Conservation (phyloP, 495 filamentous ascomycete genomes). For the Tuber umbilicatum region DNA sequence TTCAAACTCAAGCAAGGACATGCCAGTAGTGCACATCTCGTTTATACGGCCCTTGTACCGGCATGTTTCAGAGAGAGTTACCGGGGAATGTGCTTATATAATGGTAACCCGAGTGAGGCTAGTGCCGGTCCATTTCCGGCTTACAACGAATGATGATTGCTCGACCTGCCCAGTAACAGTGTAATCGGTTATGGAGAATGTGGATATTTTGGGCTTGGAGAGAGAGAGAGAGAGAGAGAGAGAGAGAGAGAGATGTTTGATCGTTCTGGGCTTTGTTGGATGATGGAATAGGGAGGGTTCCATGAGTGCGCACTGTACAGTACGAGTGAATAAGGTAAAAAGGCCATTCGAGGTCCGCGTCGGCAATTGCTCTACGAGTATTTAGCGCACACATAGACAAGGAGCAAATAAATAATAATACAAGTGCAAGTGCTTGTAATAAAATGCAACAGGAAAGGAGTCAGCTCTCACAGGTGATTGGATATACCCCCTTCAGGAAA, state of each 20-base stretch:
- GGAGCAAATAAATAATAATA: slow-evolving; percentile 6
- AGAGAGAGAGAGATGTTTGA: neutral
- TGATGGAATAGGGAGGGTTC: neutral
- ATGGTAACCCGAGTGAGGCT: slow-evolving; percentile 1
- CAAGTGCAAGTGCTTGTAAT: slow-evolving; percentile 5
- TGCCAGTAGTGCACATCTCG: neutral
- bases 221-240: neutral
- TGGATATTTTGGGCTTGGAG: neutral
- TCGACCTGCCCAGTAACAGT: neutral
- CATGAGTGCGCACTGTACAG: neutral
- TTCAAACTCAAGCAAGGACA: neutral
- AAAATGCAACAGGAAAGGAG: neutral
- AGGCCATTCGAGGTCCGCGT: neutral
- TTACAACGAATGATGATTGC: neutral
- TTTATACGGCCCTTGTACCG: neutral
- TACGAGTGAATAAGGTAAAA: neutral
- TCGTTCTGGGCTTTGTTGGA: neutral
- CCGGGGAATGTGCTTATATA: slow-evolving; percentile 1
- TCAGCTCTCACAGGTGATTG: neutral
- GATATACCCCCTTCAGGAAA: neutral
- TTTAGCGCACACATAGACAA: neutral
- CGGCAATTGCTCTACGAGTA: slow-evolving; percentile 3
- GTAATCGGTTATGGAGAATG: neutral
- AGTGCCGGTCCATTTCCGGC: neutral
- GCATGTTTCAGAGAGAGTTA: neutral